Conservation (phyloP, 805 yeast species). For the Nakazawaea holstii region DNA sequence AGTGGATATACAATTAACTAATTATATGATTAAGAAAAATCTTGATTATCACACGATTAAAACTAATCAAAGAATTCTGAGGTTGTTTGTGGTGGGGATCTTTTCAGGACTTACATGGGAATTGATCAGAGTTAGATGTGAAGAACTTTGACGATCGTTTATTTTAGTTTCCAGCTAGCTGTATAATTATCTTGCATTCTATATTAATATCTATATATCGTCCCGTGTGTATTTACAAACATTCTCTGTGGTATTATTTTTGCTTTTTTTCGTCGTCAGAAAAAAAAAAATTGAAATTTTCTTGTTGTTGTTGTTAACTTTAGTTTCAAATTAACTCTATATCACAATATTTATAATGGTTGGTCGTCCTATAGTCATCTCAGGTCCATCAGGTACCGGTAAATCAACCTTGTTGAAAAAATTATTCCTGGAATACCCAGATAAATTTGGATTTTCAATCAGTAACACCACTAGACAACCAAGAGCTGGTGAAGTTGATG, state of each 20-base stretch:
- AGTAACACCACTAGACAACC: constrained; percentile 92
- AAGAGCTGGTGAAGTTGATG: constrained; percentile 85
- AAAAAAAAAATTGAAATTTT: no score
- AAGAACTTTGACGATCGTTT: background rate
- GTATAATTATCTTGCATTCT: no score
- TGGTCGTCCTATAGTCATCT: constrained; percentile 83
- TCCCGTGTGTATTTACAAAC: no score
- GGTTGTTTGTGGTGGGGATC: constrained; percentile 6
- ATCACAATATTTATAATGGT: no score
- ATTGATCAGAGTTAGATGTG: background rate
- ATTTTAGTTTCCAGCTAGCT: no score
- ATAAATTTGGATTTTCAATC: constrained; percentile 86
- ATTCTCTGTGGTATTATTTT: no score
- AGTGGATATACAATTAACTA: constrained; percentile 1
- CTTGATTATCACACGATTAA: background rate
- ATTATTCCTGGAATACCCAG: constrained; percentile 86
- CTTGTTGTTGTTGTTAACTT: no score
- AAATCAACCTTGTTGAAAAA: constrained; percentile 90
- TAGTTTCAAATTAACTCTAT: no score
- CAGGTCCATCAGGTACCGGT: constrained; percentile 97
- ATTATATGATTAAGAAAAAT: background rate
- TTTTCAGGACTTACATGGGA: constrained; percentile 4
- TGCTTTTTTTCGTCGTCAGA: no score
- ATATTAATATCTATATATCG: no score
- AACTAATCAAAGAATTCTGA: constrained; percentile 1